Evolutionary conservation across 2,329 filamentous ascomycete genomes (phyloP).

Genomic region (Albifimbria verrucaria): DNA sequence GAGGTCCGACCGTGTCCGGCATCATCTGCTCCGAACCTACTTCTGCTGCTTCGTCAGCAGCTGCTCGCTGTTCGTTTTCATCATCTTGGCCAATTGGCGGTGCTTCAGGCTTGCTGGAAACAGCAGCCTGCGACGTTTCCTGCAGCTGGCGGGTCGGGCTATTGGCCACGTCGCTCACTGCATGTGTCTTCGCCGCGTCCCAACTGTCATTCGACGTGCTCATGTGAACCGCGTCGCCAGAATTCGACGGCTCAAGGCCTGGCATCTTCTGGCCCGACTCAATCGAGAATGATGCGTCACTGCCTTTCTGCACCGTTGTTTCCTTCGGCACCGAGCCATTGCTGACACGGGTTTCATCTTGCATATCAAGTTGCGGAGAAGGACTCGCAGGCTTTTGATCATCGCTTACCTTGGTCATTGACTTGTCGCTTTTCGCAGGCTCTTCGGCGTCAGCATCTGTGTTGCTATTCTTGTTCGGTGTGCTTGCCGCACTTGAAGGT

Average conservation of each 20-base stretch:
- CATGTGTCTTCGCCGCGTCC: slow-evolving; percentile 9
- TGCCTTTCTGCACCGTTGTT: slow-evolving; percentile 6
- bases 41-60: not conserved
- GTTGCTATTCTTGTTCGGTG: slow-evolving; percentile 19
- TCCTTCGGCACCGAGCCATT: too few species aligned
- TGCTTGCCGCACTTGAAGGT: slow-evolving; percentile 19
- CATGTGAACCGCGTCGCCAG: slow-evolving; percentile 16
- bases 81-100: not conserved
- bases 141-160: slow-evolving; percentile 17
- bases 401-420: slow-evolving; percentile 21
- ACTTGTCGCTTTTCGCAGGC: slow-evolving; percentile 9
- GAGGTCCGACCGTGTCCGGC: slow-evolving; percentile 7
- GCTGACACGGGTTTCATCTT: too few species aligned
- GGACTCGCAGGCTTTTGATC: slow-evolving; percentile 5
- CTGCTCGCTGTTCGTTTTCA: not conserved
- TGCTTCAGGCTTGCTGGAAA: slow-evolving; percentile 3
- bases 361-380: too few species aligned
- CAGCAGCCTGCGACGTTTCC: slow-evolving; percentile 11
- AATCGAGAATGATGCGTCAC: slow-evolving; percentile 21
- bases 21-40: not conserved
- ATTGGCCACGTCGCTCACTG: slow-evolving; percentile 8
- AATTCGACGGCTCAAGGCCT: slow-evolving; percentile 14
- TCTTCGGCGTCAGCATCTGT: slow-evolving; percentile 15
- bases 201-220: slow-evolving; percentile 18
- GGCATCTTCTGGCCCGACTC: slow-evolving; percentile 23